Evolutionary conservation across 768 basidiomycete species (phyloP), one percentile per base, ranked within the genome.

Genomic region (Podaxis rugospora): DNA sequence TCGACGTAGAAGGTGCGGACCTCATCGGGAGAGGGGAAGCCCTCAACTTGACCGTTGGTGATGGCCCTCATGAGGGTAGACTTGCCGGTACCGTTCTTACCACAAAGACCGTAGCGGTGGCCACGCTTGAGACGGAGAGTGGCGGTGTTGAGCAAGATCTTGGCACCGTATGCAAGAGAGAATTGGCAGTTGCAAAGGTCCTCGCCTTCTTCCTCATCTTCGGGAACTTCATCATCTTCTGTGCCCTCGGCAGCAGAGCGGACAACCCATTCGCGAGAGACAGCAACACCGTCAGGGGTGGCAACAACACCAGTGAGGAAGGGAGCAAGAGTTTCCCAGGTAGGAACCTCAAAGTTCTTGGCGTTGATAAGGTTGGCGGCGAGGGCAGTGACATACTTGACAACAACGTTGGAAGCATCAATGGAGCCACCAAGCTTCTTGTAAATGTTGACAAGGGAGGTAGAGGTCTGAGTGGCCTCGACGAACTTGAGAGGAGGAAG

Each of bases 1-100:
- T 96, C 95, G 72, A 98, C 95, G 78, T 97, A 98, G 88, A 96
- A 98, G 64, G 95, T 98, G 74, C 95, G 93, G 72, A 98, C 95
- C 72, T 95, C 90, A 56, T 95, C 92, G 59, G 94, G 93, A 18
- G 95, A 95, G 11, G 95, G 95, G 90, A 98, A 98, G 68, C 95
- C 95, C 71, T 98, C 95, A 68, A 98, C 95, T 78, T 98, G 95
- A 62, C 90, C 92, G 69, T 93, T 94, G 77, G 87, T 92, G 75
- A 94, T 94, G 63, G 92, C 92, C 66, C 91, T 87, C 92, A 94
- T 93, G 73, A 93, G 85, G 27, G 92, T 93, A 1, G 92, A 93
- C 83, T 98, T 98, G 69, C 95, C 95, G 70, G 95, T 95, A 86
- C 95, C 95, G 77, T 98, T 98, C 81, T 95, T 92, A 75, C 95